phyloP scores from a whole-genome alignment of 1,284 basidiomycete genomes.

The Pseudomicrostroma phylloplanum region DNA sequence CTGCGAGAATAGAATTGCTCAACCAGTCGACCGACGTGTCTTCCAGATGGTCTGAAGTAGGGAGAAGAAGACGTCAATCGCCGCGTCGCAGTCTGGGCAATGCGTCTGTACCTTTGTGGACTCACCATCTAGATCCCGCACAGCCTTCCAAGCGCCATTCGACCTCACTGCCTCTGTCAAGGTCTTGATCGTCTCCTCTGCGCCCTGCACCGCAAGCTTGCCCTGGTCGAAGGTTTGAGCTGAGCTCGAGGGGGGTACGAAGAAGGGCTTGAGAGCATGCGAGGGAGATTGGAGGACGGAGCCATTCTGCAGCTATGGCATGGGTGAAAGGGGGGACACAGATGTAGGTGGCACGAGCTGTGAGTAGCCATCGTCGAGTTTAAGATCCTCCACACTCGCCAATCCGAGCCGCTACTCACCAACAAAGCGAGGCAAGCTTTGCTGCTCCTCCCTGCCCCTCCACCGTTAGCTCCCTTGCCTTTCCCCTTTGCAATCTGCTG shows the following conservation, averaged over 20 bases:
- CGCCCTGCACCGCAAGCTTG: not conserved
- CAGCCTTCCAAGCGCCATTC: not conserved
- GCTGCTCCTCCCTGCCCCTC: not conserved
- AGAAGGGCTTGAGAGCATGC: not conserved
- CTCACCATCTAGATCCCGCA: conserved; percentile 6
- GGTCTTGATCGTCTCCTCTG: not conserved
- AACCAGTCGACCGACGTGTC: not conserved
- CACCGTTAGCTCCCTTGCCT: not conserved
- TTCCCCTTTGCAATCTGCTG: not conserved
- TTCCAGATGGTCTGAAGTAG: not conserved
- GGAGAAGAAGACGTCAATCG: not conserved
- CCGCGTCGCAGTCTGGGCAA: not conserved
- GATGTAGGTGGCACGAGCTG: no score
- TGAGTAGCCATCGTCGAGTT: no score
- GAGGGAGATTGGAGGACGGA: not conserved
- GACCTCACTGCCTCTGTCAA: not conserved
- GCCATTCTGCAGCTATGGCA: not conserved
- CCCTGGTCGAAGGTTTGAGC: not conserved
- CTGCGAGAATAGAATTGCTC: not conserved
- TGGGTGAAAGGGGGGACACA: not conserved
- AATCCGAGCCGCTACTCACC: not conserved
- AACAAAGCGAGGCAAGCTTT: not conserved
- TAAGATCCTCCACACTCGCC: no score
- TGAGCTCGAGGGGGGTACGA: not conserved
- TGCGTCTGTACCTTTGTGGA: not conserved